Percentiles rank a stretch among this genome's conserved stretches.
phyloP scores from a whole-genome alignment of 768 basidiomycete genomes.

The Dacryopinax spathularia region DNA sequence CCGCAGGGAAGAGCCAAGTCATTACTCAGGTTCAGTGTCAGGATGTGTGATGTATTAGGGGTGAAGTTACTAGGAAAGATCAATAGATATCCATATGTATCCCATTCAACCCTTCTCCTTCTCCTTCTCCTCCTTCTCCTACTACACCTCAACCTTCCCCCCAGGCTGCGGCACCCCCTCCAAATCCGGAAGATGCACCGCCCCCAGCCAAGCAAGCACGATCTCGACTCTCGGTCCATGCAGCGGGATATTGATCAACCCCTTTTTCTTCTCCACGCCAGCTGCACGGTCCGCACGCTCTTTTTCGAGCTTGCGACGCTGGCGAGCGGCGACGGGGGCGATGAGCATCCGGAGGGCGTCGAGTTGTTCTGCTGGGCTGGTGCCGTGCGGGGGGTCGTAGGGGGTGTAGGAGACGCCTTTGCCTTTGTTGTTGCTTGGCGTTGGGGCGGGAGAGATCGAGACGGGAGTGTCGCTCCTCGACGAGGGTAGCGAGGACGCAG shows the following conservation, averaged over 20 bases:
- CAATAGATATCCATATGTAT: too few relatives aligned
- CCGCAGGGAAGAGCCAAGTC: too few relatives aligned
- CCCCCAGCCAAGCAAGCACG: slow-evolving; percentile 71
- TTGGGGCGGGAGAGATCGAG: slow-evolving; percentile 12
- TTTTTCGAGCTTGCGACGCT: slow-evolving; percentile 34
- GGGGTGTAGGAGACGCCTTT: neutral
- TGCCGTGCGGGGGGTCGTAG: slow-evolving; percentile 5
- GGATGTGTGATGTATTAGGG: too few relatives aligned
- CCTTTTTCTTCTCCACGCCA: slow-evolving; percentile 37
- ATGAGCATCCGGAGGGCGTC: slow-evolving; percentile 61
- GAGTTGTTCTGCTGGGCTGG: slow-evolving; percentile 41
- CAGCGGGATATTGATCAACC: slow-evolving; percentile 62
- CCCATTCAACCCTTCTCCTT: too few relatives aligned
- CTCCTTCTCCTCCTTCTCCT: too few relatives aligned
- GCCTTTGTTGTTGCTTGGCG: slow-evolving; percentile 3
- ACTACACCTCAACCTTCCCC: too few relatives aligned
- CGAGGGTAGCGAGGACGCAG: neutral
- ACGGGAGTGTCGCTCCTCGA: slow-evolving; percentile 10
- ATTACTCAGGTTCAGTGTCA: too few relatives aligned
- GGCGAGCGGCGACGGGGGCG: slow-evolving; percentile 51
- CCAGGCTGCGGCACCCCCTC: slow-evolving; percentile 26
- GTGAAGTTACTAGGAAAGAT: too few relatives aligned
- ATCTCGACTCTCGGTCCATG: slow-evolving; percentile 80
- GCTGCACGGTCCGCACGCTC: slow-evolving; percentile 32
- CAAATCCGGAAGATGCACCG: slow-evolving; percentile 62